Conservation (phyloP, 192 early-diverging fungal genomes). For the Gaertneriomyces semiglobifer region DNA sequence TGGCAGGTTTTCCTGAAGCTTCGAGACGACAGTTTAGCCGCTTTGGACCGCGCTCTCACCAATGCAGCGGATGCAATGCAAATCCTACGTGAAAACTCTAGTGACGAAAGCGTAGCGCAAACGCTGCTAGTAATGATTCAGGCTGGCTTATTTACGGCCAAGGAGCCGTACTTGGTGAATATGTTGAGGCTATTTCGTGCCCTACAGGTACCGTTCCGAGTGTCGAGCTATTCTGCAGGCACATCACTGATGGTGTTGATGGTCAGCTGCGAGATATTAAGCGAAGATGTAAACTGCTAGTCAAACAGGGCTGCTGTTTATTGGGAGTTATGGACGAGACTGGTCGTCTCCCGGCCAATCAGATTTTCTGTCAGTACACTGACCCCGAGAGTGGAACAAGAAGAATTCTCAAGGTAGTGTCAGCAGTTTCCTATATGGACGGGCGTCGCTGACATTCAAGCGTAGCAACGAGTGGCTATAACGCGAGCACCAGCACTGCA, state of each 20-base stretch:
- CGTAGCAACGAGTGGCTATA: constrained; percentile 5
- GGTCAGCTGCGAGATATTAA: constrained; percentile 24
- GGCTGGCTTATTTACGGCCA: constrained; percentile 30
- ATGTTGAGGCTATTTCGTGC: constrained; percentile 24
- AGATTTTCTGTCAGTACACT: constrained; percentile 43
- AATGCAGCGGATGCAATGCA: constrained; percentile 17
- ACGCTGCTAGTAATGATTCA: constrained; percentile 23
- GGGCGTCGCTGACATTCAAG: background rate
- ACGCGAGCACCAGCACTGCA: constrained; percentile 34
- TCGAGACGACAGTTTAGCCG: constrained; percentile 12
- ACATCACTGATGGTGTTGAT: background rate
- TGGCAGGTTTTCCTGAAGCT: constrained; percentile 26
- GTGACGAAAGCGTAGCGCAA: constrained; percentile 16
- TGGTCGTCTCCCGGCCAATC: constrained; percentile 26
- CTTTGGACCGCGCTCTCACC: constrained; percentile 10
- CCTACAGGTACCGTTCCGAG: constrained; percentile 16
- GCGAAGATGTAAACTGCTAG: constrained; percentile 35
- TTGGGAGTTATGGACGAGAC: constrained; percentile 49
- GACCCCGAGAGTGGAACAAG: constrained; percentile 30
- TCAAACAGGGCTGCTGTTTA: constrained; percentile 30
- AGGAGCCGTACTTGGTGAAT: constrained; percentile 36
- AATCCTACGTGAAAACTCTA: constrained; percentile 21
- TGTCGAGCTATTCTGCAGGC: background rate
- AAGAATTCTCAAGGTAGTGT: constrained; percentile 16
- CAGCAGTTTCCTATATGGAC: background rate